These are phyloP conservation scores for Paramecium pentaurelia DNA, from an alignment of 73 alveolate species.

Conservation along the genomic window DNA sequence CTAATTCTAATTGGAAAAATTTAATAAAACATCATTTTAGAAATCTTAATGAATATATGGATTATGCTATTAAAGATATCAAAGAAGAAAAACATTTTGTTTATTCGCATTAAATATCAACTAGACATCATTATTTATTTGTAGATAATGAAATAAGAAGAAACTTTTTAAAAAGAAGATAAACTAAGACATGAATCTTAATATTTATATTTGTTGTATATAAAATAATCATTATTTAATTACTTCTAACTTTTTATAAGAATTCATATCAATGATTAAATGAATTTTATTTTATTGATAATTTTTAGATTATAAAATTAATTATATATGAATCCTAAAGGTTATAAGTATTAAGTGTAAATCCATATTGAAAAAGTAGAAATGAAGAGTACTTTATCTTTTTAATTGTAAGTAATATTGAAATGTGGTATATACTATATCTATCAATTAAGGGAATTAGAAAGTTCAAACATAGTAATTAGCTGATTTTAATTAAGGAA, in stretches of 20 bases:
- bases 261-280: background rate
- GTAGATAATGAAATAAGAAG: conserved; percentile 21
- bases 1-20: background rate
- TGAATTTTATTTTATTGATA: background rate
- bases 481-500: background rate
- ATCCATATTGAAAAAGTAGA: background rate
- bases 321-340: conserved; percentile 11
- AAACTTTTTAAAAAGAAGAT: background rate
- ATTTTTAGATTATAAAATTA: background rate
- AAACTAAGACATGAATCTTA: background rate
- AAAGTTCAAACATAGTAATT: background rate
- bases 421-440: background rate
- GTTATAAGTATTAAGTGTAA: background rate
- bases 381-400: background rate
- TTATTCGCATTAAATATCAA: background rate
- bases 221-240: background rate
- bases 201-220: background rate
- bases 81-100: background rate
- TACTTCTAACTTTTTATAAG: too few relatives aligned
- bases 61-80: background rate
- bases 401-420: background rate
- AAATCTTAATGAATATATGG: conserved; percentile 1
- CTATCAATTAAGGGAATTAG: background rate
- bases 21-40: background rate
- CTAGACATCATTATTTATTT: background rate